Conservation (phyloP, 768 basidiomycete species). For the Psilocybe cubensis region DNA sequence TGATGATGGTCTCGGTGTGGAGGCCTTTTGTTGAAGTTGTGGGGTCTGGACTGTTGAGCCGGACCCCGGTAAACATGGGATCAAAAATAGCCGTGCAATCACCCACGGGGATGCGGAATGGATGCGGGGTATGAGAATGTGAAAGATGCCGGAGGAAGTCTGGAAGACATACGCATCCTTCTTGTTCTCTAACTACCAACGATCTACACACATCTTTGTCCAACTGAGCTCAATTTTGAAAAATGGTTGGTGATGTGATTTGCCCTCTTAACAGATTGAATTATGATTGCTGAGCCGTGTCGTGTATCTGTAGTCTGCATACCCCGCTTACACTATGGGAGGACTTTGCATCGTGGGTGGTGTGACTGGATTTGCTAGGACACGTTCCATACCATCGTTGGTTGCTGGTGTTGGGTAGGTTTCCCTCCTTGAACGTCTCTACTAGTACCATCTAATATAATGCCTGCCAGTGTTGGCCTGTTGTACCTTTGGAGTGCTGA, state of each 20-base stretch:
- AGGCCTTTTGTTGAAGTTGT: no score
- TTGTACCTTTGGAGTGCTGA: constrained; percentile 83
- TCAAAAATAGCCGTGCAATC: neutral
- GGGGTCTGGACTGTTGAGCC: no score
- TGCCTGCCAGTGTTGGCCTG: constrained; percentile 64
- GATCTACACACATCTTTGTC: neutral
- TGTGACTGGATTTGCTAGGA: constrained; percentile 69
- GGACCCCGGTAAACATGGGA: constrained; percentile 4
- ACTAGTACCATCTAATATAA: neutral
- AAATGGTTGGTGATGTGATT: constrained; percentile 10
- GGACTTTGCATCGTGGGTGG: constrained; percentile 79
- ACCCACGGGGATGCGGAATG: neutral
- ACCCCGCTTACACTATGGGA: constrained; percentile 81
- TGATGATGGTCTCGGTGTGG: no score
- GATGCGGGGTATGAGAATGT: constrained; percentile 4
- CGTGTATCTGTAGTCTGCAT: constrained; percentile 59
- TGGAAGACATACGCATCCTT: neutral
- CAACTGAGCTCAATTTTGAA: neutral
- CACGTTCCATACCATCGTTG: constrained; percentile 79
- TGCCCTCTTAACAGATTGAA: neutral
- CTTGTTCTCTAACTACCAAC: neutral
- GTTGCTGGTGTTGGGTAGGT: constrained; percentile 80
- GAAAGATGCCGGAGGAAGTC: constrained; percentile 2
- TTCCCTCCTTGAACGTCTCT: neutral
- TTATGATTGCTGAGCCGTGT: neutral